Conservation (phyloP, 106 monocot species). For the Acanthochlamys bracteata region DNA sequence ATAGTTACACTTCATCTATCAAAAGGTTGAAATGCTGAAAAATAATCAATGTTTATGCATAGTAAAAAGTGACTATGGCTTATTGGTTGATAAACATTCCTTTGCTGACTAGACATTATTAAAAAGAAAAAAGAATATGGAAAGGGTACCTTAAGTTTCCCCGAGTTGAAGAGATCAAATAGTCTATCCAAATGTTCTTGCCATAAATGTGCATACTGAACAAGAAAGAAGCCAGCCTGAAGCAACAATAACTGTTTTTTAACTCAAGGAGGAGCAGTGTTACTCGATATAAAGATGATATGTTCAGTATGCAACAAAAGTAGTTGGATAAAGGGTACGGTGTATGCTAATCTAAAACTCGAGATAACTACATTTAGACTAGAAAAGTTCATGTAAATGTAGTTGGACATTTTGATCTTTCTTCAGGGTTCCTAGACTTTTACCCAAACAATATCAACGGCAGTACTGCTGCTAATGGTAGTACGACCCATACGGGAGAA, state of each 20-base stretch:
- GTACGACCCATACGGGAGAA: neutral
- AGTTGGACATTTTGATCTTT: no score
- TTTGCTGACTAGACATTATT: neutral
- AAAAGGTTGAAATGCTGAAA: neutral
- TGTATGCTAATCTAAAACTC: no score
- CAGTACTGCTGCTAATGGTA: no score
- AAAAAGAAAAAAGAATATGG: no score
- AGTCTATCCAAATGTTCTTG: slow-evolving; percentile 71
- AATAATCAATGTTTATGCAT: neutral
- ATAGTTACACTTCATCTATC: neutral
- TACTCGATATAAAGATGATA: neutral
- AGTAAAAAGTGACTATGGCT: neutral
- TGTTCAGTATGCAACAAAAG: no score
- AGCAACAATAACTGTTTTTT: slow-evolving; percentile 4
- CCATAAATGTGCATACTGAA: slow-evolving; percentile 68
- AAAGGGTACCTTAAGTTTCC: slow-evolving; percentile 96
- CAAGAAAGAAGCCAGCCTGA: slow-evolving; percentile 95
- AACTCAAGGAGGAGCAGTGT: neutral
- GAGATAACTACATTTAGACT: no score
- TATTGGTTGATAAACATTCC: neutral
- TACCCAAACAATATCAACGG: no score
- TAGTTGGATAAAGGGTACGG: no score
- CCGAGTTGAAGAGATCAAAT: slow-evolving; percentile 65
- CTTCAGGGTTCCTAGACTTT: no score
- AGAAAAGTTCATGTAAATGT: no score